Percentiles rank a stretch among this genome's conserved stretches.
Evolutionary conservation across 805 yeast genomes (phyloP).

Genomic region (Candida boleticola): DNA sequence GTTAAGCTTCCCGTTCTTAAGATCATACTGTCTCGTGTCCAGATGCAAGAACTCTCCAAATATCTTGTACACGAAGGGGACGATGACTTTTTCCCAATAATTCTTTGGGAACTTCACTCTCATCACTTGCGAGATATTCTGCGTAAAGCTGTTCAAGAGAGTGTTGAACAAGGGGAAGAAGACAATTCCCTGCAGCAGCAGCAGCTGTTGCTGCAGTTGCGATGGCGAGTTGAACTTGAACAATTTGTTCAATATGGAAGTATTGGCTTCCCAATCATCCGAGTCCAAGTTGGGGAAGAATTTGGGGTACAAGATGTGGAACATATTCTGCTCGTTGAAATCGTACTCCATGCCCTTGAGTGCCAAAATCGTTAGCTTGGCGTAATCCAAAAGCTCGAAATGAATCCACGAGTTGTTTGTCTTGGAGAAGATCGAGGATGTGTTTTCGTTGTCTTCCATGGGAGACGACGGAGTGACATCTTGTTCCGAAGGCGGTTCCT

Average conservation of each 20-base stretch:
- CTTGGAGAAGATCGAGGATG: constrained; percentile 19
- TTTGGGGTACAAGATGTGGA: constrained; percentile 44
- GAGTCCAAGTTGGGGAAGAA: constrained; percentile 42
- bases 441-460: not conserved
- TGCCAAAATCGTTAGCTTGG: constrained; percentile 39
- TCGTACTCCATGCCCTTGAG: constrained; percentile 38
- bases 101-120: constrained; percentile 20
- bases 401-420: constrained; percentile 34
- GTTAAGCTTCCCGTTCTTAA: constrained; percentile 8
- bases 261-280: constrained; percentile 37
- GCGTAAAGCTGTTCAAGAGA: constrained; percentile 16
- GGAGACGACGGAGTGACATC: not conserved
- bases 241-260: constrained; percentile 15
- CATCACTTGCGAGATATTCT: constrained; percentile 23
- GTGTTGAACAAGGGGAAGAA: constrained; percentile 16
- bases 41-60: constrained; percentile 27
- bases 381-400: constrained; percentile 29
- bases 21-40: constrained; percentile 11
- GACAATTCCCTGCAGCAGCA: not conserved
- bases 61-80: constrained; percentile 28
- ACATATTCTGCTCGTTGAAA: constrained; percentile 40
- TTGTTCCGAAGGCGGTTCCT: not conserved
- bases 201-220: too few relatives aligned
- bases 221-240: constrained; percentile 6
- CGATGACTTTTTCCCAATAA: constrained; percentile 27